Percentiles rank a stretch among this genome's conserved stretches.
Conservation (phyloP, 495 filamentous ascomycete species). For the Neurospora sp. region DNA sequence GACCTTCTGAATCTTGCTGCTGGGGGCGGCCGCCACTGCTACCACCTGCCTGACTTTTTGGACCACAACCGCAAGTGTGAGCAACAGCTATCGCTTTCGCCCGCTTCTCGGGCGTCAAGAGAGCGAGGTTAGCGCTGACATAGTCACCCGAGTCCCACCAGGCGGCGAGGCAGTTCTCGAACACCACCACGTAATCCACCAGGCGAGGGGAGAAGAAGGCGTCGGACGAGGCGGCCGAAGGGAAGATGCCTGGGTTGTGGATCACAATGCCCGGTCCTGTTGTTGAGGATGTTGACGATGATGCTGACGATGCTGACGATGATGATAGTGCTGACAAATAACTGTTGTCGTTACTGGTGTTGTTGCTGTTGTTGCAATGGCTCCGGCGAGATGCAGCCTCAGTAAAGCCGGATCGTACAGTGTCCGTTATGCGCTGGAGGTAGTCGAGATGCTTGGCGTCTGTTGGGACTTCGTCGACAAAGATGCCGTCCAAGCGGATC, state of each 20-base stretch:
- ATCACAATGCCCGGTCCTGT: constrained; percentile 1
- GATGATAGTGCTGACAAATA: neutral
- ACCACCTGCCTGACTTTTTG: neutral
- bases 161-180: constrained; percentile 14
- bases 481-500: constrained; percentile 10
- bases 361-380: neutral
- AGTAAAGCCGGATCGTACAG: neutral
- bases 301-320: neutral
- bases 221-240: constrained; percentile 11
- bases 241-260: constrained; percentile 21
- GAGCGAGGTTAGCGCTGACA: constrained; percentile 5
- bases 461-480: constrained; percentile 14
- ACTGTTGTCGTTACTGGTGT: neutral
- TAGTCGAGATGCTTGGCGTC: constrained; percentile 2
- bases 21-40: neutral
- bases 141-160: constrained; percentile 14
- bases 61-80: constrained; percentile 2
- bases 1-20: neutral
- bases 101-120: constrained; percentile 3
- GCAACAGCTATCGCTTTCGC: constrained; percentile 13
- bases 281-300: neutral
- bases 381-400: neutral
- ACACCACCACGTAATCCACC: constrained; percentile 18
- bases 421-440: constrained; percentile 3
- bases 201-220: constrained; percentile 7